These are phyloP conservation scores for Antarctomyces pellizariae DNA, from an alignment of 495 filamentous ascomycete genomes.

Conservation along the genomic window DNA sequence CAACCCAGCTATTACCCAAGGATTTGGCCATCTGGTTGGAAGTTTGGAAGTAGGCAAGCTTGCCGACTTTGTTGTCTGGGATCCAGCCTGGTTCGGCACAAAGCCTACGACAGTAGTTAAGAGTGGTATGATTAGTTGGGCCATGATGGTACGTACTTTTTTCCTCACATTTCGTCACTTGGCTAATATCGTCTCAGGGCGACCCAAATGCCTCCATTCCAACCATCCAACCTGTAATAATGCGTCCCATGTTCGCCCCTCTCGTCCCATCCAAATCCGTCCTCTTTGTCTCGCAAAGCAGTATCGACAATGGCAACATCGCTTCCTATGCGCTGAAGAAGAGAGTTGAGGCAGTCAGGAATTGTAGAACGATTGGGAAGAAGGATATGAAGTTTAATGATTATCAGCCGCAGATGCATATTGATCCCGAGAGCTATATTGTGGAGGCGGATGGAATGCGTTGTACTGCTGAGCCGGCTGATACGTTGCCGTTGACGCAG, in stretches of 20 bases:
- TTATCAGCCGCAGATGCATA: conserved; percentile 69
- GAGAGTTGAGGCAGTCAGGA: conserved; percentile 56
- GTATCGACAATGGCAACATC: conserved; percentile 39
- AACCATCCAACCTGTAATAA: conserved; percentile 66
- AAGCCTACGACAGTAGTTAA: conserved; percentile 75
- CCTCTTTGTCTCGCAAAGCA: conserved; percentile 61
- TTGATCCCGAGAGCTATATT: conserved; percentile 77
- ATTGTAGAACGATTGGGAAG: conserved; percentile 65
- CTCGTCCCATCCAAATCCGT: conserved; percentile 49
- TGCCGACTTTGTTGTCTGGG: conserved; percentile 83
- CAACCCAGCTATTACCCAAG: conserved; percentile 86
- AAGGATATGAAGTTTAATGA: conserved; percentile 90
- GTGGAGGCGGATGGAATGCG: conserved; percentile 71
- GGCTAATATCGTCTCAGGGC: conserved; percentile 29
- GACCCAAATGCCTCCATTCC: conserved; percentile 90
- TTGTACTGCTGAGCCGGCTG: conserved; percentile 54
- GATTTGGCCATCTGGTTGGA: conserved; percentile 77
- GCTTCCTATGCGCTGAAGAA: conserved; percentile 52
- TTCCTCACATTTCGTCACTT: neutral
- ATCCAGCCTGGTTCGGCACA: conserved; percentile 62
- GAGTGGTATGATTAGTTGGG: conserved; percentile 65
- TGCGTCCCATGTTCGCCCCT: conserved; percentile 70
- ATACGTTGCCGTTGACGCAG: conserved; percentile 58
- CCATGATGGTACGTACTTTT: conserved; percentile 48
- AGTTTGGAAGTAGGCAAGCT: conserved; percentile 78